These are phyloP conservation scores for Apocynum venetum DNA, from an alignment of 257 asterid genomes.

Conservation along the genomic window DNA sequence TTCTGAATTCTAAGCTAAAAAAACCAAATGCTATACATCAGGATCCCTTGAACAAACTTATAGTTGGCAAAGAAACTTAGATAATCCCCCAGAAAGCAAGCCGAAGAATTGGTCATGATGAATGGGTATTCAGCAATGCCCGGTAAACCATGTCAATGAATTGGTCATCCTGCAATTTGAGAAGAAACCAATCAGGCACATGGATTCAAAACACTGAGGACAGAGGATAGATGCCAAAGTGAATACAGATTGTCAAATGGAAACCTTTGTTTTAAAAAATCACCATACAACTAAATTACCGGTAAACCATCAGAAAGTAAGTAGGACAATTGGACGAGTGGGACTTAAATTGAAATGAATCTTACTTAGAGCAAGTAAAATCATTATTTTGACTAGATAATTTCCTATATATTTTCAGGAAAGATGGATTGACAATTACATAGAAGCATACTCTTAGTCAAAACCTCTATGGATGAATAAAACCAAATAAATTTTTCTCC, in stretches of 20 bases:
- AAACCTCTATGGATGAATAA: neutral
- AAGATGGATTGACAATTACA: neutral
- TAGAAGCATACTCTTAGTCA: neutral
- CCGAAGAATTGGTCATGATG: constrained; percentile 32
- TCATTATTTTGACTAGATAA: neutral
- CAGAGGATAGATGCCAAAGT: neutral
- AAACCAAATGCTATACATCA: constrained; percentile 12
- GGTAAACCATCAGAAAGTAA: neutral
- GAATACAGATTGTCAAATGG: neutral
- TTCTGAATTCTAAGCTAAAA: constrained; percentile 12
- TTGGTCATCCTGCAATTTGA: constrained; percentile 59
- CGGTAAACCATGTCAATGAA: constrained; percentile 78
- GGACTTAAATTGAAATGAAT: neutral
- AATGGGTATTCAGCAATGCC: constrained; percentile 70
- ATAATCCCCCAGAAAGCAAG: constrained; percentile 7
- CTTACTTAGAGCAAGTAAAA: neutral
- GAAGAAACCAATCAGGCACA: neutral
- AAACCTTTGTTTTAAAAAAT: neutral
- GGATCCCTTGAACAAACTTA: constrained; percentile 2
- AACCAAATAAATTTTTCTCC: neutral
- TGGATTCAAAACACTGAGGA: neutral
- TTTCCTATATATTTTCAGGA: neutral
- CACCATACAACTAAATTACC: neutral
- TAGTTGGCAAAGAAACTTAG: constrained; percentile 12
- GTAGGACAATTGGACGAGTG: neutral